Percentiles rank a stretch among this genome's conserved stretches.
Conservation (phyloP, 768 basidiomycete genomes). For the Naganishia randhawae region DNA sequence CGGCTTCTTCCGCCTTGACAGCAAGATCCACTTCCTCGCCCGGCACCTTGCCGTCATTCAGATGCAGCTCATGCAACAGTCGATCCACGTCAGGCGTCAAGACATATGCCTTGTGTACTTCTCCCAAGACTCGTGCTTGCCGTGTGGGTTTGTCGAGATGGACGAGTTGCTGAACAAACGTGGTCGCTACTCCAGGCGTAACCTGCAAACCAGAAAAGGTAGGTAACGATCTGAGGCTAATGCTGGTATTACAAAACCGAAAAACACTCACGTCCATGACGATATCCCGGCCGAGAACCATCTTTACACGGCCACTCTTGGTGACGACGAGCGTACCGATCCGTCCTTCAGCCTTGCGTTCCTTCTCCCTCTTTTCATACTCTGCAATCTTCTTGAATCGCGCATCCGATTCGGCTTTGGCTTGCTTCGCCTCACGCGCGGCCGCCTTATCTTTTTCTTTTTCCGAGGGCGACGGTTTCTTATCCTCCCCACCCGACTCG, state of each 20-base stretch:
- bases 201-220: slow-evolving; percentile 57
- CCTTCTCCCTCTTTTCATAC: slow-evolving; percentile 38
- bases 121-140: slow-evolving; percentile 69
- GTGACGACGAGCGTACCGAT: slow-evolving; percentile 83
- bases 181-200: slow-evolving; percentile 72
- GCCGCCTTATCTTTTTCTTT: slow-evolving; percentile 36
- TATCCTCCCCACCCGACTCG: slow-evolving; percentile 18
- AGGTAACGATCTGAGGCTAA: background rate
- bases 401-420: slow-evolving; percentile 11
- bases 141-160: slow-evolving; percentile 63
- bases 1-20: slow-evolving; percentile 10
- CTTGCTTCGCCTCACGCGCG: slow-evolving; percentile 39
- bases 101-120: slow-evolving; percentile 77
- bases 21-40: slow-evolving; percentile 32
- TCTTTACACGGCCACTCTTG: slow-evolving; percentile 77
- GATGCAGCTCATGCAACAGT: slow-evolving; percentile 65
- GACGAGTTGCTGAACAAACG: slow-evolving; percentile 83
- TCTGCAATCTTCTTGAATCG: slow-evolving; percentile 15
- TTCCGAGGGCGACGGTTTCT: slow-evolving; percentile 31
- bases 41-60: slow-evolving; percentile 45
- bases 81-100: slow-evolving; percentile 78
- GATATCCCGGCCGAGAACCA: slow-evolving; percentile 75
- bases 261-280: slow-evolving; percentile 77
- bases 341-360: slow-evolving; percentile 60
- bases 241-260: background rate